phyloP scores from a whole-genome alignment of 2,329 filamentous ascomycete genomes.

The Trichoderma brevicompactum region DNA sequence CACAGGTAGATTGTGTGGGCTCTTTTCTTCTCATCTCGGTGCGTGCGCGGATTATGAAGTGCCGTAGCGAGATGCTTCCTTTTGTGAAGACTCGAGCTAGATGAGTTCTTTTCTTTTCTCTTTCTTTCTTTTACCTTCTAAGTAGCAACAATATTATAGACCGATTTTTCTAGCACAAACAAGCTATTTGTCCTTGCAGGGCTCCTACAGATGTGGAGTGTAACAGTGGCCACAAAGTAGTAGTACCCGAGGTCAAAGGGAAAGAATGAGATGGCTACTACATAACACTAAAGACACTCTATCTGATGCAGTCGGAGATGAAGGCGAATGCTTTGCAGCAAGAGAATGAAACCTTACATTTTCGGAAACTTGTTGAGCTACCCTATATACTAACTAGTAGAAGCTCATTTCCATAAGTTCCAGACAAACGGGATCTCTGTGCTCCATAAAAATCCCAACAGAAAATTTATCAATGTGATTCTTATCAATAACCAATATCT shows the following conservation, averaged over 20 bases:
- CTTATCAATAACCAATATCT: too few species aligned
- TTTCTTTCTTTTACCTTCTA: too few species aligned
- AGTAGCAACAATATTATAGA: conserved; percentile 2
- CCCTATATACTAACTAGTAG: neutral
- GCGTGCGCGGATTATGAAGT: neutral
- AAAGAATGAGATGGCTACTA: neutral
- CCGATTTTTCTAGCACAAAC: neutral
- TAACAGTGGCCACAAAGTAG: neutral
- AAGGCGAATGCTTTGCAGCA: conserved; percentile 8
- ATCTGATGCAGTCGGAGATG: conserved; percentile 6
- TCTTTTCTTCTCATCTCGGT: neutral
- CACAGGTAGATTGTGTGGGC: neutral
- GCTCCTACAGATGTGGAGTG: neutral
- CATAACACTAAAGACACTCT: neutral
- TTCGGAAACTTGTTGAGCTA: neutral
- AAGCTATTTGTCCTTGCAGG: neutral
- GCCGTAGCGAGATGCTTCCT: neutral
- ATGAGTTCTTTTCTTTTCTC: neutral
- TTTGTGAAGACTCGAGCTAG: neutral
- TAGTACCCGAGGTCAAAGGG: neutral
- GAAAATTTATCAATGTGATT: too few species aligned
- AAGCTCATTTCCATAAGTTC: neutral
- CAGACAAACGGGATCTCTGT: too few species aligned
- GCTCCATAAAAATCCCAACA: too few species aligned
- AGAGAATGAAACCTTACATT: conserved; percentile 3